Base-by-base conservation (phyloP, 2,329 filamentous ascomycete species). In the Coniella lustricola region DNA sequence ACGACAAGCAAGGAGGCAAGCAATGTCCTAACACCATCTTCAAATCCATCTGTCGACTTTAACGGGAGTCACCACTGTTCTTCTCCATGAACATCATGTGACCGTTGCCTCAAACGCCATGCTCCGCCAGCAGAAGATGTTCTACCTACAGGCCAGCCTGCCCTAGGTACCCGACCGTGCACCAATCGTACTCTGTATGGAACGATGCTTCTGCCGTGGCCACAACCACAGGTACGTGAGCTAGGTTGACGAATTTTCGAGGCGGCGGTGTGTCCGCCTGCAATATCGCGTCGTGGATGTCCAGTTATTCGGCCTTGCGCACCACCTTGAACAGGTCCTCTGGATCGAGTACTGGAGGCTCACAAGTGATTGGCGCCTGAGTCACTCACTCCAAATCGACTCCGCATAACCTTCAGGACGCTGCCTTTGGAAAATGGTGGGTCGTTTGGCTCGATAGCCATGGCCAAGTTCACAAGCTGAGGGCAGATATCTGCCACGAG, bases 401-500 rank as follows among this genome's bases (percentile, higher is more conserved):
- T 34, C 14, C 22, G 35, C 5, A 18, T 17, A 7, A 3, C 17
- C 29, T 25, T 13, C 17, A 38, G 10, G 18, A 17, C 8, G 9
- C 25, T 16, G 36, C 33, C 29, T 14, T 12, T 8, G 10, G 31
- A 33, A 16, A 74, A 78, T 0, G 75, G 76, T 1, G 77, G 76
- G 0, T 77, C 77, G 3, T 64, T 59, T 0, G 77, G 77, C 55
- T 81, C 78, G 12, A 82, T 52, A 1, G 70, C 65, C 1, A 82
- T 60, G 17, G 79, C 67, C 0, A 63, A 70, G 17, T 67, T 68
- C 2, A 80, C 70, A 0, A 73, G 61, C 0, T 69, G 54, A 0
- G 77, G 76, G 3, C 67, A 59, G 2, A 62, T 59, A 54, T 82
- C 77, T 2, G 70, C 72, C 8, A 73, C 64, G 8, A 73, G 63